phyloP scores from a whole-genome alignment of 768 basidiomycete species.

The Leccinum disarticulatum region DNA sequence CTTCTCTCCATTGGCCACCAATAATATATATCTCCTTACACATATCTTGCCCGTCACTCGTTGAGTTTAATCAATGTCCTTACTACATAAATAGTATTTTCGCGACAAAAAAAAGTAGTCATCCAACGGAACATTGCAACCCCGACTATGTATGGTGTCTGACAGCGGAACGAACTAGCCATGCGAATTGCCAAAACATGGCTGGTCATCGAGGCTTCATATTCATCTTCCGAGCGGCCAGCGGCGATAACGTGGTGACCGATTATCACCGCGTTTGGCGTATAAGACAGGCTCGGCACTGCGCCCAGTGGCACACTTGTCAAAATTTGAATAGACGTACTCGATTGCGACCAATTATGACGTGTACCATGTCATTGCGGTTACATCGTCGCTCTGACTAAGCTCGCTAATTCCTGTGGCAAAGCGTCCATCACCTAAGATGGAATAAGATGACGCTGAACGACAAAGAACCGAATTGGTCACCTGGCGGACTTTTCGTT shows the following conservation, averaged over 20 bases:
- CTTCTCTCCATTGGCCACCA: background rate
- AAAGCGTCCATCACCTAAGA: slow-evolving; percentile 24
- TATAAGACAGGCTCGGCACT: slow-evolving; percentile 22
- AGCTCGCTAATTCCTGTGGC: slow-evolving; percentile 28
- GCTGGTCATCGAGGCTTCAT: slow-evolving; percentile 59
- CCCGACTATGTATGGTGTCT: slow-evolving; percentile 24
- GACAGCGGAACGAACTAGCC: slow-evolving; percentile 75
- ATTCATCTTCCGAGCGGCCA: slow-evolving; percentile 41
- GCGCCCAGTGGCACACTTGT: background rate
- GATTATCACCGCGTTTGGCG: slow-evolving; percentile 36
- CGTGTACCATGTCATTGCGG: too few relatives aligned
- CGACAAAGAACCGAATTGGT: slow-evolving; percentile 13
- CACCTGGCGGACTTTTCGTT: slow-evolving; percentile 62
- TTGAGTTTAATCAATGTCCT: slow-evolving; percentile 3
- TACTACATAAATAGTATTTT: background rate
- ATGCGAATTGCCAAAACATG: slow-evolving; percentile 24
- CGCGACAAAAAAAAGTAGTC: background rate
- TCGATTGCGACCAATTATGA: background rate
- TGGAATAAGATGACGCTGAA: slow-evolving; percentile 6
- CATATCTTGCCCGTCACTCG: background rate
- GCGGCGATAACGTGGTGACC: slow-evolving; percentile 40
- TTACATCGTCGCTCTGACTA: slow-evolving; percentile 15
- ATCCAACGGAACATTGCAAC: too few relatives aligned
- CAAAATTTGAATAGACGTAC: slow-evolving; percentile 8
- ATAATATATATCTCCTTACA: background rate